Conservation (phyloP, 352 stramenopile species). For the Globisporangium perplexum region DNA sequence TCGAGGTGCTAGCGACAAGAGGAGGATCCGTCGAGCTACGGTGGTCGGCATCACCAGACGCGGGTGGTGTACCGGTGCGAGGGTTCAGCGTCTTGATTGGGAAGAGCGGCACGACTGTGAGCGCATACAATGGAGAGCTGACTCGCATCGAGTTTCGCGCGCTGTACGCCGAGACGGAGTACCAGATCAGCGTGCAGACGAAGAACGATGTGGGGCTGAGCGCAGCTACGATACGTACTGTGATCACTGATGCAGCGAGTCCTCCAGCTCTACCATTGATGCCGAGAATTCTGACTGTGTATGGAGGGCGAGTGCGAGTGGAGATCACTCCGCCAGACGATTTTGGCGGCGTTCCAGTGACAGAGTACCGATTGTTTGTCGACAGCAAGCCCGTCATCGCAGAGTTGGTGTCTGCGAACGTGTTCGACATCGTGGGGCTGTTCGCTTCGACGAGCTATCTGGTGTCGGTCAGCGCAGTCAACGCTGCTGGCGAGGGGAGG, state of each 20-base stretch:
- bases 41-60: slow-evolving; percentile 20
- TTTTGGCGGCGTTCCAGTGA: slow-evolving; percentile 29
- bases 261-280: slow-evolving; percentile 16
- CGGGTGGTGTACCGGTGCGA: slow-evolving; percentile 22
- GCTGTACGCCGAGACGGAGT: slow-evolving; percentile 30
- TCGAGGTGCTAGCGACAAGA: slow-evolving; percentile 14
- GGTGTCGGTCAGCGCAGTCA: slow-evolving; percentile 24
- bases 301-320: slow-evolving; percentile 27
- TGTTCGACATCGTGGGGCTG: slow-evolving; percentile 35
- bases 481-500: slow-evolving; percentile 21
- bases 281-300: slow-evolving; percentile 17
- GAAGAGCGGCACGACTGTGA: slow-evolving; percentile 8
- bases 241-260: slow-evolving; percentile 21
- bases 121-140: slow-evolving; percentile 15
- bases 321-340: slow-evolving; percentile 25
- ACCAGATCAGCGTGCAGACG: slow-evolving; percentile 18
- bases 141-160: slow-evolving; percentile 14
- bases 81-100: slow-evolving; percentile 17
- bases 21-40: slow-evolving; percentile 22
- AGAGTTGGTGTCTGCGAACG: slow-evolving; percentile 2
- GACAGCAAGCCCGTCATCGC: slow-evolving; percentile 9
- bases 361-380: slow-evolving; percentile 23
- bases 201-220: slow-evolving; percentile 27
- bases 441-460: slow-evolving; percentile 20
- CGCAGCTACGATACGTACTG: not conserved